Base-by-base conservation (phyloP, 805 yeast species). In the Yamadazyma sp. region DNA sequence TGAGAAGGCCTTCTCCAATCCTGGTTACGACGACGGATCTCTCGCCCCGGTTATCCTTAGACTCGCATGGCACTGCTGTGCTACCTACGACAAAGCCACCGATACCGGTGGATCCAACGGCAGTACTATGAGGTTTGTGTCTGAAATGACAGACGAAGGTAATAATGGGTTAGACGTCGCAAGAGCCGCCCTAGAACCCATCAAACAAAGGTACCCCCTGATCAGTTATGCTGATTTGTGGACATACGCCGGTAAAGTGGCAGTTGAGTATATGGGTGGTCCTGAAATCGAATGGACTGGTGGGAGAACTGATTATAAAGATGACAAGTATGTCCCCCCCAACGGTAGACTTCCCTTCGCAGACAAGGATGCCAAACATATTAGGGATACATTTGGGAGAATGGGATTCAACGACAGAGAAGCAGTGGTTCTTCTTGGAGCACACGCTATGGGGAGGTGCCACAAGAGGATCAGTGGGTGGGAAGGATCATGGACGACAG, bases 401-500 rank as follows among this genome's bases (percentile, higher is more conserved):
- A 59, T 75, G 65, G 84, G 85, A 2, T 77, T 84, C 52, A 69
- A 64, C 45, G 90, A 82, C 47, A 75, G 76, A 54, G 91, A 86
- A 54, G 77, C 81, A 28, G 93, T 83, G 28, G 82, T 84, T 7
- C 56, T 86, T 36, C 67, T 82, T 39, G 85, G 84, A 18, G 90
- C 90, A 2, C 95, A 86, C 60, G 74, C 80, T 14, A 61, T 85
- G 29, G 95, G 95, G 23, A 73, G 86, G 40, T 83, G 93, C 49
- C 95, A 86, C 57, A 68, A 77, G 40, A 57, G 71, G 46, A 76
- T 80, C 44, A 77, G 88, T 15, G 95, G 95, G 2, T 88, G 71
- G 66, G 93, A 84, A 47, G 95, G 95, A 10, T 89, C 91, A 44
- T 87, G 95, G 95, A 90, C 91, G 25, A 83, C 82, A 38, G 77